Evolutionary conservation across 2,329 filamentous ascomycete species (phyloP), one percentile per base, ranked within the genome.

Genomic region (Diaporthe destruens): DNA sequence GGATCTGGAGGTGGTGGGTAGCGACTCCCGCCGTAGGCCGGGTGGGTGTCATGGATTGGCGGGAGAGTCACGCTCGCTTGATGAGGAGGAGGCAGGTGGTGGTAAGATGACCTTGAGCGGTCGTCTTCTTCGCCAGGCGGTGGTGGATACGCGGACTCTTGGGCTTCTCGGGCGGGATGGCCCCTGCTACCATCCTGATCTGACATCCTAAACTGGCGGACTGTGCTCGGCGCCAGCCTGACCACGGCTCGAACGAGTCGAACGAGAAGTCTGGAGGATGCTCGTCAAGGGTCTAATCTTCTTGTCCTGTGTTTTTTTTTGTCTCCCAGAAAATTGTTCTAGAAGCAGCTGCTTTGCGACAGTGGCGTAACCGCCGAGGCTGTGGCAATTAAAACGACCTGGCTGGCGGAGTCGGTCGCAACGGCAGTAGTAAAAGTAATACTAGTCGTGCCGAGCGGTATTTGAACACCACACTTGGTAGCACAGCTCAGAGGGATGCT

Each of bases 21-120:
- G 72, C 80, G 80, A 63, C 79, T 69, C 78, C 76, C 56, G 78
- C 74, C 71, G 71, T 79, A 78, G 71, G 80, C 76, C 44, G 79
- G 77, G 66, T 84, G 81, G 59, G 83, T 79, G 76, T 87, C 87
- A 69, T 87, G 83, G 69, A 88, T 88, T 23, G 87, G 84, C 1
- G 87, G 87, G 44, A 87, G 80, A 73, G 83, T 86, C 72, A 87
- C 83, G 72, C 82, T 78, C 68, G 85, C 83, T 83, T 86, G 87
- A 72, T 77, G 77, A 74, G 86, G 87, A 72, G 78, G 77, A 74
- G 77, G 69, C 70, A 76, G 78, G 75, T 77, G 80, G 59, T 73
- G 78, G 74, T 76, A 77, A 47, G 74, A 44, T 14, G 53, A 73
- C 77, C 80, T 81, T 56, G 81, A 79, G 59, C 80, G 77, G 74